These are phyloP conservation scores for Thalassia testudinum DNA, from an alignment of 116 monocot species.

Conservation along the genomic window DNA sequence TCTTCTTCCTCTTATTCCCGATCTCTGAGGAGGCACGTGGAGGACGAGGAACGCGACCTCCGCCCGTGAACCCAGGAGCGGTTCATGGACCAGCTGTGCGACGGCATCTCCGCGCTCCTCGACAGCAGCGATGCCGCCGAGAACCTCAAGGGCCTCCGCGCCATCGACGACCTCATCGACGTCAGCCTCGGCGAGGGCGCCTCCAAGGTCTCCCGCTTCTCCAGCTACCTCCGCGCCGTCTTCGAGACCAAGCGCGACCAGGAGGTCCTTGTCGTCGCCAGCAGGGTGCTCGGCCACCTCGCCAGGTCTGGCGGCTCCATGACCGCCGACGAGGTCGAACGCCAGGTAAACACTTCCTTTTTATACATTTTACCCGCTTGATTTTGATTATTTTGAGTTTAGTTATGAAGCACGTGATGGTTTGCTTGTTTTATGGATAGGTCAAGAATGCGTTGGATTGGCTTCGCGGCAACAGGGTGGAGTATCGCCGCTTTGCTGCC, in stretches of 20 bases:
- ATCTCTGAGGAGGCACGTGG: slow-evolving; percentile 46
- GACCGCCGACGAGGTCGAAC: slow-evolving; percentile 98
- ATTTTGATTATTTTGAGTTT: no score
- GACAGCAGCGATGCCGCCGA: slow-evolving; percentile 70
- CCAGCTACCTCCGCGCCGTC: slow-evolving; percentile 58
- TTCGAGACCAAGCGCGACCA: slow-evolving; percentile 87
- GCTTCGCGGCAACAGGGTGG: slow-evolving; percentile 77
- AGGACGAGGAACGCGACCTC: slow-evolving; percentile 71
- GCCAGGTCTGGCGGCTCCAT: slow-evolving; percentile 93
- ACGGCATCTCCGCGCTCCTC: slow-evolving; percentile 53
- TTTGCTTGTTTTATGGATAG: slow-evolving; percentile 14
- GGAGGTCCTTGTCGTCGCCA: slow-evolving; percentile 73
- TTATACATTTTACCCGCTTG: not conserved
- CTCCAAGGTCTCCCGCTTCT: slow-evolving; percentile 82
- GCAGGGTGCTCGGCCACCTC: slow-evolving; percentile 76
- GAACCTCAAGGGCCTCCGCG: slow-evolving; percentile 72
- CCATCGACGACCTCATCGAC: slow-evolving; percentile 88
- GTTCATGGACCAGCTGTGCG: slow-evolving; percentile 96
- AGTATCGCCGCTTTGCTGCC: slow-evolving; percentile 88
- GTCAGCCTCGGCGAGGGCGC: slow-evolving; percentile 73
- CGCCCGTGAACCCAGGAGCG: slow-evolving; percentile 64
- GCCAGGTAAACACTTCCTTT: slow-evolving; percentile 39
- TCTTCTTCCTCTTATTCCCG: no score
- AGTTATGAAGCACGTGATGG: no score
- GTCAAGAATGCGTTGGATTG: slow-evolving; percentile 89